phyloP scores from a whole-genome alignment of 176 grass and related monocot genomes.

The Canna indica region DNA sequence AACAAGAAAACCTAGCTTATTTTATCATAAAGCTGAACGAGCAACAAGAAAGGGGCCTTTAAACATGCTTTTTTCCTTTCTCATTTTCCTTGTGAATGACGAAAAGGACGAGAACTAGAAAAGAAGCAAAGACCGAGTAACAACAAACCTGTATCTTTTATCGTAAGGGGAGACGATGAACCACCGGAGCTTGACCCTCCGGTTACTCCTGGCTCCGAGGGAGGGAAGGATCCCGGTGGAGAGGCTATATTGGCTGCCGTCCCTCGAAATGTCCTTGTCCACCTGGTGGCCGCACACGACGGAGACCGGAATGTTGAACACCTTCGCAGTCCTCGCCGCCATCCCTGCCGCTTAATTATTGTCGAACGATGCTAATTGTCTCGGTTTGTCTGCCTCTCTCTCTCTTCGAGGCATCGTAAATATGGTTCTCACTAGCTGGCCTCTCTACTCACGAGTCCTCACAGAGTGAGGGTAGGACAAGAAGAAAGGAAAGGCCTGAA shows the following conservation, averaged over 20 bases:
- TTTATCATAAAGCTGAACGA: neutral
- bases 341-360: neutral
- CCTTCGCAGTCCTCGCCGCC: neutral
- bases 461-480: no score
- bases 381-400: no score
- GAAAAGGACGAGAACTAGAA: slow-evolving; percentile 4
- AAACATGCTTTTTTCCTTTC: neutral
- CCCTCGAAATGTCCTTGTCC: slow-evolving; percentile 52
- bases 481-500: no score
- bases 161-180: slow-evolving; percentile 79
- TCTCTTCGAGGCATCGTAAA: no score
- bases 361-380: no score
- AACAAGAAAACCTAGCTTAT: neutral
- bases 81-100: neutral
- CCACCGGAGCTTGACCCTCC: slow-evolving; percentile 41
- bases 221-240: slow-evolving; percentile 84
- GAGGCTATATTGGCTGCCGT: slow-evolving; percentile 91
- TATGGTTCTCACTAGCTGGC: no score
- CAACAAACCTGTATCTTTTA: slow-evolving; percentile 52
- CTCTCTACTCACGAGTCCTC: no score
- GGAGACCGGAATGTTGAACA: neutral
- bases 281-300: neutral
- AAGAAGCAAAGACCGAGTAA: neutral
- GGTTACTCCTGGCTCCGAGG: slow-evolving; percentile 75
- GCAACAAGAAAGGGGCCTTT: neutral